Evolutionary conservation across 192 early-diverging fungal genomes (phyloP).

Genomic region (Gonapodya sp.): DNA sequence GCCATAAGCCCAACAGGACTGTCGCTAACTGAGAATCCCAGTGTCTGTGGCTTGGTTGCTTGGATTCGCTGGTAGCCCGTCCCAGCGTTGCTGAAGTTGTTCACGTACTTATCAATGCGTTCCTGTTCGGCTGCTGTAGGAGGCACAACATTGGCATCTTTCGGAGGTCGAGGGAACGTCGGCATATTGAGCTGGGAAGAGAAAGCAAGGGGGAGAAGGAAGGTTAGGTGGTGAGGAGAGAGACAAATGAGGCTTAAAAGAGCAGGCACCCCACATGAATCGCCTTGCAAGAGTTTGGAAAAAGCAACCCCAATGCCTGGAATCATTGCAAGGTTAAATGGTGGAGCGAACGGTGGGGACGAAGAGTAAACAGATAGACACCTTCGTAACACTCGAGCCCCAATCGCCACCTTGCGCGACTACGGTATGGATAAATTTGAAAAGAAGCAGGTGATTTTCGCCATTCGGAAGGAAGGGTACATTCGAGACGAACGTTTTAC

Average conservation of each 20-base stretch:
- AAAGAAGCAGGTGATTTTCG: too few species aligned
- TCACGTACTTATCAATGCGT: background rate
- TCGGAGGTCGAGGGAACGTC: background rate
- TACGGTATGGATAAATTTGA: background rate
- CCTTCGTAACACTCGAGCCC: slow-evolving; percentile 32
- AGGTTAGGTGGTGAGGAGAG: background rate
- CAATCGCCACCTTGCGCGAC: slow-evolving; percentile 48
- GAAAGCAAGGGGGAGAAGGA: background rate
- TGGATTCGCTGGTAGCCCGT: slow-evolving; percentile 39
- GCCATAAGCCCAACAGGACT: slow-evolving; percentile 37
- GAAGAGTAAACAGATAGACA: background rate
- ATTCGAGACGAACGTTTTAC: too few species aligned
- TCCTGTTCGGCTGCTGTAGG: background rate
- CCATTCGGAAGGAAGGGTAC: too few species aligned
- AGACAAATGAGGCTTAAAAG: background rate
- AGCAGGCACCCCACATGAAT: slow-evolving; percentile 22
- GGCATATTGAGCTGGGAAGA: slow-evolving; percentile 1
- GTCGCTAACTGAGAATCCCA: slow-evolving; percentile 34
- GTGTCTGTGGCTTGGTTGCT: slow-evolving; percentile 41
- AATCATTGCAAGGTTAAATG: background rate
- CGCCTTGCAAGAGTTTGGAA: slow-evolving; percentile 30
- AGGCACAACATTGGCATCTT: background rate
- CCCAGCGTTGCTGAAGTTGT: slow-evolving; percentile 14
- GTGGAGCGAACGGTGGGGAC: background rate
- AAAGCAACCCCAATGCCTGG: slow-evolving; percentile 25